Evolutionary conservation across 2,329 filamentous ascomycete genomes (phyloP).

Genomic region (Byssoonygena ceratinophila): DNA sequence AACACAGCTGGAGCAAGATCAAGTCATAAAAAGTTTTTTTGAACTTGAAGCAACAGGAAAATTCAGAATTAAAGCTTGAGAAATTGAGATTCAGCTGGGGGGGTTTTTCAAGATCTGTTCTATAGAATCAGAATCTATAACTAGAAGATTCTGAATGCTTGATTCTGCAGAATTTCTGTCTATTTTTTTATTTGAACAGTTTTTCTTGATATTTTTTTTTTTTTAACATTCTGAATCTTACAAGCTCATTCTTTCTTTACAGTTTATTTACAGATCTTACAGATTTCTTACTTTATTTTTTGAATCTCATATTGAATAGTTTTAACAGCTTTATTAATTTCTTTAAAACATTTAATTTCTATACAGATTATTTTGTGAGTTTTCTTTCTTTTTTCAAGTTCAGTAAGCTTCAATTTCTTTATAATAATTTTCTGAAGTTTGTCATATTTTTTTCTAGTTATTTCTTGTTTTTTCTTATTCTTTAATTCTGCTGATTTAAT

Average conservation of each 20-base stretch:
- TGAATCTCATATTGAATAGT: background rate
- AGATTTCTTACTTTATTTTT: background rate
- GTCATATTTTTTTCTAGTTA: background rate
- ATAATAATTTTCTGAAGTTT: constrained; percentile 8
- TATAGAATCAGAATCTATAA: background rate
- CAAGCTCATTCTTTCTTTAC: background rate
- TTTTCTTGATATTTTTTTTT: background rate
- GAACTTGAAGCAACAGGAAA: background rate
- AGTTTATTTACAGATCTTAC: background rate
- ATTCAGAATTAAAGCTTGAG: background rate
- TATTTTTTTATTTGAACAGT: background rate
- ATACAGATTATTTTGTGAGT: background rate
- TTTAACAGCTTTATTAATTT: background rate
- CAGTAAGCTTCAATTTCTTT: background rate
- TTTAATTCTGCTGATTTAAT: background rate
- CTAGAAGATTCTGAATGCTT: background rate
- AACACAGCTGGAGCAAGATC: background rate
- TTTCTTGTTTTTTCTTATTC: background rate
- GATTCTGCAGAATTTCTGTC: background rate
- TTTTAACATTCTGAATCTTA: background rate
- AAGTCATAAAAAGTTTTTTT: background rate
- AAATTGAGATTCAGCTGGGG: background rate
- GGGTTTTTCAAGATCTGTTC: background rate
- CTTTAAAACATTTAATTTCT: background rate
- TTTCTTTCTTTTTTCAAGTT: background rate